Evolutionary conservation across 2,329 filamentous ascomycete genomes (phyloP).

Genomic region (Colletotrichum sp.): DNA sequence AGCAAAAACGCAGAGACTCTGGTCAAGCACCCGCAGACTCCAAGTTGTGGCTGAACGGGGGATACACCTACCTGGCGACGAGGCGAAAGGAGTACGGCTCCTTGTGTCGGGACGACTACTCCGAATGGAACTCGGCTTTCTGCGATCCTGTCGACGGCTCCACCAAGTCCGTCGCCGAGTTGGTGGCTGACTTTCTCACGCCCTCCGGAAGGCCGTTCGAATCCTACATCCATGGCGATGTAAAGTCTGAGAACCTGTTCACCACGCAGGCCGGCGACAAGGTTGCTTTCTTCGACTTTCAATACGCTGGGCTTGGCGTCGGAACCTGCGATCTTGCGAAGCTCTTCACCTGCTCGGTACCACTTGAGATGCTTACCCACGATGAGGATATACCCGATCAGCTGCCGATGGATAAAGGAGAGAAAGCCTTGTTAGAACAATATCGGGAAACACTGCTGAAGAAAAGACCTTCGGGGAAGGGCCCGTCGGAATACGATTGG

Average conservation of each 20-base stretch:
- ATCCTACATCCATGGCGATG: conserved; percentile 70
- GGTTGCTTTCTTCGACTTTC: conserved; percentile 73
- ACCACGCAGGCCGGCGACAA: conserved; percentile 50
- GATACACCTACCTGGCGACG: conserved; percentile 73
- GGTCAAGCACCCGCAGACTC: conserved; percentile 10
- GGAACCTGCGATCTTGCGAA: conserved; percentile 72
- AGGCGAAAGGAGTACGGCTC: conserved; percentile 59
- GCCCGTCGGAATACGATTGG: conserved; percentile 53
- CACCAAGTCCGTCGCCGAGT: conserved; percentile 49
- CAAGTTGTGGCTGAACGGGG: conserved; percentile 67
- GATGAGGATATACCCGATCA: conserved; percentile 32
- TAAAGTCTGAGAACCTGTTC: conserved; percentile 74
- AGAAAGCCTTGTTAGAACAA: conserved; percentile 52
- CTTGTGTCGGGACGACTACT: conserved; percentile 49
- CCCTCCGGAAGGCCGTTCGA: conserved; percentile 50
- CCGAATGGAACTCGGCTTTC: conserved; percentile 60
- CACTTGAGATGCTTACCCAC: conserved; percentile 53
- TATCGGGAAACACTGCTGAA: conserved; percentile 49
- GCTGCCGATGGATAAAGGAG: conserved; percentile 55
- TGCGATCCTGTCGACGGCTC: conserved; percentile 37
- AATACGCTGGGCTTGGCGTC: conserved; percentile 68
- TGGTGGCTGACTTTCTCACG: conserved; percentile 55
- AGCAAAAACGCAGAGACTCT: conserved; percentile 38
- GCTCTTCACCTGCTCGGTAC: conserved; percentile 70
- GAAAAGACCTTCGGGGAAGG: conserved; percentile 22